phyloP scores from a whole-genome alignment of 139 green algal genomes.

The Coelastrella sp. region DNA sequence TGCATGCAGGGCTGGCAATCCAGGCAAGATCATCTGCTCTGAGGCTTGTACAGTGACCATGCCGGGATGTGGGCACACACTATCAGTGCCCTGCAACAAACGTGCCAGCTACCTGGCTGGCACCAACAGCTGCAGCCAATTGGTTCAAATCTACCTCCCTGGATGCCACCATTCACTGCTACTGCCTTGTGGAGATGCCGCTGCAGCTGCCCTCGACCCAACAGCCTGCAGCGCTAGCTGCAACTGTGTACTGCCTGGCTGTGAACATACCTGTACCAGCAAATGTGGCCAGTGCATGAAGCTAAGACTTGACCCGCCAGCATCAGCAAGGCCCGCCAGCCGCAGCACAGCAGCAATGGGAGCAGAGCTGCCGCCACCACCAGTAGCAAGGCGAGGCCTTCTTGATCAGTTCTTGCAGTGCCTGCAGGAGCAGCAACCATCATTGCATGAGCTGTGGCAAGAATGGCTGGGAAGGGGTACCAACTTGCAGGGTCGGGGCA shows the following conservation, averaged over 20 bases:
- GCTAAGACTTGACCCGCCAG: neutral
- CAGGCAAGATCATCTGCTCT: neutral
- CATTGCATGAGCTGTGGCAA: neutral
- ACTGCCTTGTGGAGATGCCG: slow-evolving; percentile 46
- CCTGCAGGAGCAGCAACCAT: neutral
- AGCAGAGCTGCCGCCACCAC: neutral
- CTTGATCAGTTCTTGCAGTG: neutral
- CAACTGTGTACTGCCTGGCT: slow-evolving; percentile 18
- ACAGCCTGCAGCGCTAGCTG: slow-evolving; percentile 41
- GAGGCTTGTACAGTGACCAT: neutral
- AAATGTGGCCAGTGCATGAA: slow-evolving; percentile 51
- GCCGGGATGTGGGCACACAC: neutral
- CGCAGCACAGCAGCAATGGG: too few species aligned
- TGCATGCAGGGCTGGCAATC: slow-evolving; percentile 4
- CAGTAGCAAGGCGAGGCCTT: neutral
- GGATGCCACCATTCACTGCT: slow-evolving; percentile 53
- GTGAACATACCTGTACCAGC: slow-evolving; percentile 46
- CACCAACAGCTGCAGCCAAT: neutral
- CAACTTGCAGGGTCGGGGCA: too few species aligned
- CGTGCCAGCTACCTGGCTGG: neutral
- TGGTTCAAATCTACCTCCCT: slow-evolving; percentile 48
- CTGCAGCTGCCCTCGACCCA: slow-evolving; percentile 30
- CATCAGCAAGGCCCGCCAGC: neutral
- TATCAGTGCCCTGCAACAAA: neutral
- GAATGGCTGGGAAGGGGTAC: neutral